These are phyloP conservation scores for Alternaria sp. DNA, from an alignment of 2,329 filamentous ascomycete species.

Conservation along the genomic window DNA sequence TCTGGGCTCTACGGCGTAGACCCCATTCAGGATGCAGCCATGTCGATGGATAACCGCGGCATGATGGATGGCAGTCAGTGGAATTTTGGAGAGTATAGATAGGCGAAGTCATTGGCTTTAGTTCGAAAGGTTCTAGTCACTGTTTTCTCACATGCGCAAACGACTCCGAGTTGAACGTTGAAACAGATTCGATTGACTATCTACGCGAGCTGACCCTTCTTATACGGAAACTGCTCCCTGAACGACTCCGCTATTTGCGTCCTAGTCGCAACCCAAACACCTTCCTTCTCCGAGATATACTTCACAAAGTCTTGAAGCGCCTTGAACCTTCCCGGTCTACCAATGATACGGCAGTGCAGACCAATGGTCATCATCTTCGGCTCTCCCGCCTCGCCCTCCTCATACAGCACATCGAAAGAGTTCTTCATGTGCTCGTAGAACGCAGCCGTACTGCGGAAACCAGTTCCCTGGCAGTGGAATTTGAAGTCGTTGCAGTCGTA, in stretches of 20 bases:
- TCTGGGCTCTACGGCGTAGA: slow-evolving; percentile 8
- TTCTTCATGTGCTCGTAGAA: slow-evolving; percentile 58
- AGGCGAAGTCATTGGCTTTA: not conserved
- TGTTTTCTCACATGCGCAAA: not conserved
- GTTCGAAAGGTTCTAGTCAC: not conserved
- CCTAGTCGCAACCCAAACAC: slow-evolving; percentile 62
- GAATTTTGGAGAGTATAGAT: slow-evolving; percentile 26
- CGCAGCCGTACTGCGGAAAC: slow-evolving; percentile 53
- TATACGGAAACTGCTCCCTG: slow-evolving; percentile 56
- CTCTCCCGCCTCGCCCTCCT: slow-evolving; percentile 52
- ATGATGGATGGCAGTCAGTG: slow-evolving; percentile 20
- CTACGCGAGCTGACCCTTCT: slow-evolving; percentile 49
- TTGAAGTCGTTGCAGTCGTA: slow-evolving; percentile 65
- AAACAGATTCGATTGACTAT: not conserved
- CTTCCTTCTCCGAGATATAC: slow-evolving; percentile 60
- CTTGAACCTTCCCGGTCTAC: slow-evolving; percentile 59
- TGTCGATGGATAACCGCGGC: slow-evolving; percentile 2
- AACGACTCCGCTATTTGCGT: slow-evolving; percentile 61
- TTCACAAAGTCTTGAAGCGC: slow-evolving; percentile 61
- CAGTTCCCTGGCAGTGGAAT: slow-evolving; percentile 51
- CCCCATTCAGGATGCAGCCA: slow-evolving; percentile 11
- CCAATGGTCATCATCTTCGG: slow-evolving; percentile 63
- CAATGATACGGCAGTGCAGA: slow-evolving; percentile 61
- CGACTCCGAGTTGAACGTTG: not conserved
- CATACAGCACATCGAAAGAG: slow-evolving; percentile 62